Percentiles rank a stretch among this genome's conserved stretches.
Evolutionary conservation across 768 basidiomycete species (phyloP).

Genomic region (Hericium erinaceus): DNA sequence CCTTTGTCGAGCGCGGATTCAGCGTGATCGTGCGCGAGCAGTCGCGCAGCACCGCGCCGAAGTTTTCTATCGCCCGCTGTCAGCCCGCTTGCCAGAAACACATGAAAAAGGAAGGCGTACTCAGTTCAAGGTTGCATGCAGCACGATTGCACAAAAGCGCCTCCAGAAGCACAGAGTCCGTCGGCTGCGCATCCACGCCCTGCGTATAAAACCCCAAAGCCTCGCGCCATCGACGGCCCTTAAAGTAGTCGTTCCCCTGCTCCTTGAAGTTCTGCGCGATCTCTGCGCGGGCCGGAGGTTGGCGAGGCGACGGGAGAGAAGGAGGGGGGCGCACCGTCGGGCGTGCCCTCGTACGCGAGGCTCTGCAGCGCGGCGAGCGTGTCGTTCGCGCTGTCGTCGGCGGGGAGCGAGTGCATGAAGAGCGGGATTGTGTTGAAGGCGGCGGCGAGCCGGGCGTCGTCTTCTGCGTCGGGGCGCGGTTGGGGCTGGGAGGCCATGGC

Average conservation of each 20-base stretch:
- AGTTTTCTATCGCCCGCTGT: conserved; percentile 53
- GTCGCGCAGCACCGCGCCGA: conserved; percentile 78
- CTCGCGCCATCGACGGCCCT: conserved; percentile 77
- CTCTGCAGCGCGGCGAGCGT: conserved; percentile 78
- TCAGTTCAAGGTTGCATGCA: conserved; percentile 84
- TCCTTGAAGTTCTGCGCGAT: conserved; percentile 89
- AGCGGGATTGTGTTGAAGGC: conserved; percentile 65
- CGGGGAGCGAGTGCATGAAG: conserved; percentile 89
- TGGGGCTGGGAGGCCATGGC: conserved; percentile 11
- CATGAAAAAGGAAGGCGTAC: conserved; percentile 32
- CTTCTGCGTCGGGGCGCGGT: conserved; percentile 7
- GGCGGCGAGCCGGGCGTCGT: conserved; percentile 28
- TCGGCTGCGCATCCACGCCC: conserved; percentile 78
- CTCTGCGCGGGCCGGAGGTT: conserved; percentile 40
- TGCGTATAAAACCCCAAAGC: conserved; percentile 87
- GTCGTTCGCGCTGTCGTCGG: conserved; percentile 47
- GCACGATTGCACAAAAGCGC: conserved; percentile 83
- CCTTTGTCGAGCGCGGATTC: conserved; percentile 68
- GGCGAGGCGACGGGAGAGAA: background rate
- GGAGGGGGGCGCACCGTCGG: conserved; percentile 65
- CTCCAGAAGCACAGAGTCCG: conserved; percentile 45
- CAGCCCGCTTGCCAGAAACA: background rate
- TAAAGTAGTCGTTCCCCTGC: conserved; percentile 93
- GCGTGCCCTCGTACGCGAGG: conserved; percentile 81
- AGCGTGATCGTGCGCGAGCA: conserved; percentile 61